A percentile compares a stretch with the other conserved stretches of the same genome.
Evolutionary conservation across 163 green algal genomes (phyloP).

Genomic region (Volvox carteri): DNA sequence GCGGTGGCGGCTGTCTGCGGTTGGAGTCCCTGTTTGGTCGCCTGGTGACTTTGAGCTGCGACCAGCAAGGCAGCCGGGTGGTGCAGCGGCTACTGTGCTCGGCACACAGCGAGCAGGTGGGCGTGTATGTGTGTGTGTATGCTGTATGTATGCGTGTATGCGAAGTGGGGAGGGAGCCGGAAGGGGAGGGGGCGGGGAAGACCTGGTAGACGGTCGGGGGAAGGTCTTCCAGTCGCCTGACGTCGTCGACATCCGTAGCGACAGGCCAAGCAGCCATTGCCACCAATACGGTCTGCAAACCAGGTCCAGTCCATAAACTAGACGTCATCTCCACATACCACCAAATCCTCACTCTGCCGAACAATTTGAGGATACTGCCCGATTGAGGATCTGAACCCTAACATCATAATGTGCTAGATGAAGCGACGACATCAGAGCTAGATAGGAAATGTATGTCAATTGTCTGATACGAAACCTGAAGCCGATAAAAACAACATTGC

Average conservation of each 20-base stretch:
- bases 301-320: too few species aligned
- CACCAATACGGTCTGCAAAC: too few species aligned
- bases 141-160: background rate
- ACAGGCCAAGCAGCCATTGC: too few species aligned
- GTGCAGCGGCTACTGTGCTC: slow-evolving; percentile 41
- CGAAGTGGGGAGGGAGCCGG: background rate
- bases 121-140: background rate
- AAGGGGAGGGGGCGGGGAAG: background rate
- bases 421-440: too few species aligned
- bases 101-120: slow-evolving; percentile 33
- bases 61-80: slow-evolving; percentile 49
- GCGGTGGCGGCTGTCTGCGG: background rate
- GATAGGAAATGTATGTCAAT: too few species aligned
- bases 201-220: background rate
- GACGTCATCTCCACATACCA: too few species aligned
- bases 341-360: too few species aligned
- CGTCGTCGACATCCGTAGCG: background rate
- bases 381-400: too few species aligned
- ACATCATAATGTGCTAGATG: too few species aligned
- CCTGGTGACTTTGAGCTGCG: slow-evolving; percentile 11
- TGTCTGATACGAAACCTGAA: too few species aligned
- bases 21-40: slow-evolving; percentile 35
- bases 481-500: too few species aligned
- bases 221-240: background rate
- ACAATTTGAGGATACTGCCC: too few species aligned